Base-by-base conservation (phyloP, 106 monocot genomes). In the Triglochin maritima region DNA sequence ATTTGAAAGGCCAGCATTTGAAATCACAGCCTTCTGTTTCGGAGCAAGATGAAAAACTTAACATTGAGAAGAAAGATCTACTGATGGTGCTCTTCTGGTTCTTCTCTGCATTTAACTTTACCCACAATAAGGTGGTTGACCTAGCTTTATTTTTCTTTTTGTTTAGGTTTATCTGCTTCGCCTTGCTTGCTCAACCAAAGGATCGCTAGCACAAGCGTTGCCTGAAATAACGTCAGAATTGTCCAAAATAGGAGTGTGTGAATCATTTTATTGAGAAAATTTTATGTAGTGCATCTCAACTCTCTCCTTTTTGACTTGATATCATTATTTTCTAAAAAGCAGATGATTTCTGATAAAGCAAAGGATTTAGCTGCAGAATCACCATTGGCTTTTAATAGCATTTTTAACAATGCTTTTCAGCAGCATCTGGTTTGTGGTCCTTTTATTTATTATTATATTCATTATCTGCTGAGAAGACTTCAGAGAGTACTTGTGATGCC, bases 311-410 rank as follows among this genome's bases (percentile, higher is more conserved):
- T 60, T 29, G 29, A 29, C 29, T 29, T 29, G 29, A 29, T 29
- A 60, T 46, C 16, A 2, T 53, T 58, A 16, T 79, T 58, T 69
- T 60, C 57, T 42, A 72, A 65, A 15, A 13, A 66, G 57, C 74
- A 96, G 98, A 67, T 98, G 67, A 80, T 98, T 73, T 92, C 98
- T 52, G 82, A 82, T 68, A 74, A 79, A 80, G 91, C 86, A 62
- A 88, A 54, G 43, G 72, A 84, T 81, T 71, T 98, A 58, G 72
- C 79, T 71, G 57, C 79, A 71, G 82, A 79, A 73, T 79, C 85
- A 65, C 69, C 80, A 57, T 64, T 63, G 50, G 56, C 59, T 17
- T 98, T 88, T 66, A 55, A 61, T 29, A 73, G 88, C 74, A 76
- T 72, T 63, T 92, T 98, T 71, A 72, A 72, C 62, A 76, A 80